A percentile compares a stretch with the other conserved stretches of the same genome.
These are phyloP conservation scores for Lyophyllum decastes DNA, from an alignment of 768 basidiomycete species.

Conservation along the genomic window DNA sequence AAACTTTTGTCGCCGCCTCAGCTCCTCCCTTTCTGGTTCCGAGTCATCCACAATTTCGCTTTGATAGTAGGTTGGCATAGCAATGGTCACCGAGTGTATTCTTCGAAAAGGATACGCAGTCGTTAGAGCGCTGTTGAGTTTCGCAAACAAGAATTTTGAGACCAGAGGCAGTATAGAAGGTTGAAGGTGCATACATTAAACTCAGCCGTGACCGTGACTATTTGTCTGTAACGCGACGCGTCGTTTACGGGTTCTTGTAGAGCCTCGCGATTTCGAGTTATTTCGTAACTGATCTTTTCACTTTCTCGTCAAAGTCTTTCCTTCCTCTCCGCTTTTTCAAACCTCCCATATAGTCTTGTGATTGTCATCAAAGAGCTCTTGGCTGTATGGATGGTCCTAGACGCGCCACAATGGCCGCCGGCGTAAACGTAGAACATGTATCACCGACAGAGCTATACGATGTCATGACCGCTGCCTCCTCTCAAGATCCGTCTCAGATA, in stretches of 20 bases:
- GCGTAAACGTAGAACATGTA: slow-evolving; percentile 42
- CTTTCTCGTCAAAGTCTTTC: not conserved
- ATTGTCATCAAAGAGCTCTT: not conserved
- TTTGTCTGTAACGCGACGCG: slow-evolving; percentile 40
- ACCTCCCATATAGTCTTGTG: not conserved
- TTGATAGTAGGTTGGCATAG: slow-evolving; percentile 4
- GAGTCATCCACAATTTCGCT: slow-evolving; percentile 64
- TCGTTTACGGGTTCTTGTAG: slow-evolving; percentile 39
- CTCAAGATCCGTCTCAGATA: slow-evolving; percentile 66
- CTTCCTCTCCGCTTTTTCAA: not conserved
- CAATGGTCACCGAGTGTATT: not conserved
- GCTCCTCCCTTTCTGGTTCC: slow-evolving; percentile 64
- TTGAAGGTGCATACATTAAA: not conserved
- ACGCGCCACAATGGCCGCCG: slow-evolving; percentile 28
- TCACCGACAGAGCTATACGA: slow-evolving; percentile 66
- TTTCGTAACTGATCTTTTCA: not conserved
- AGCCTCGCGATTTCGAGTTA: slow-evolving; percentile 5
- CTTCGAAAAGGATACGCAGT: not conserved
- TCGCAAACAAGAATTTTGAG: not conserved
- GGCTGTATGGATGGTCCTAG: slow-evolving; percentile 28
- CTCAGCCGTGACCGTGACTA: slow-evolving; percentile 16
- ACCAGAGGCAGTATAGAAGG: slow-evolving; percentile 2
- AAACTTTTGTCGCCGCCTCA: slow-evolving; percentile 22
- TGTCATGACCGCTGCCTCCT: slow-evolving; percentile 67
- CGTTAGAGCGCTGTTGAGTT: not conserved